Evolutionary conservation across 2,329 filamentous ascomycete species (phyloP), one percentile per base, ranked within the genome.

Genomic region (Whalleya microplaca): DNA sequence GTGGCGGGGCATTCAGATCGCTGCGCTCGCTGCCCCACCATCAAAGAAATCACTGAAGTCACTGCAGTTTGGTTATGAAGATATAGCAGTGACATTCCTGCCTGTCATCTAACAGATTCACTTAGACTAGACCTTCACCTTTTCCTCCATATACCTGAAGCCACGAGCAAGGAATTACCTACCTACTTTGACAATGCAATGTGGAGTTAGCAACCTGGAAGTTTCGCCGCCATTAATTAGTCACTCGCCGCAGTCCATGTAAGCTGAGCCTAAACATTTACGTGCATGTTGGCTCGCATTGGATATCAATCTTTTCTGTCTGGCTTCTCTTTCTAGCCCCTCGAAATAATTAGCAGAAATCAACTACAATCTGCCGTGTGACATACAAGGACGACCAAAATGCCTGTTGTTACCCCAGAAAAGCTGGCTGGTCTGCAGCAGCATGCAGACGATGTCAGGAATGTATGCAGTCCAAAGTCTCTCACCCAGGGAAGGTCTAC

Each of bases 331-430:
- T n/a, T n/a, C n/a, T n/a, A n/a, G n/a, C n/a, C n/a, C 14, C 16
- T 42, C 32, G n/a, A 21, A 12, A 21, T 44, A 51, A 8, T n/a
- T 16, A 37, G 19, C 14, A 41, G 48, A 37, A 43, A 20, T 27
- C 10, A 43, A 37, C 37, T 43, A 48, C 43, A 23, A n/a, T 67
- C 56, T 66, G 40, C 53, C 21, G n/a, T 51, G 63, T 51, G 63
- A 32, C 29, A 55, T 18, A 48, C 43, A 40, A 55, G 46, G 18
- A 27, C 23, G 18, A 41, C 19, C 43, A 83, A 70, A 57, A 99
- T 99, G 95, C 94, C 95, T 64, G 88, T 97, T 64, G 92, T 99
- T 65, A 89, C 86, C 63, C 87, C 93, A 62, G 91, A 97, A 66
- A 93, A 96, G 81, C 85, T 99, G 71, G 90, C 95, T 66, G 85